Evolutionary conservation across 768 basidiomycete species (phyloP), one percentile per base, ranked within the genome.

Genomic region (Amanita rubescens): DNA sequence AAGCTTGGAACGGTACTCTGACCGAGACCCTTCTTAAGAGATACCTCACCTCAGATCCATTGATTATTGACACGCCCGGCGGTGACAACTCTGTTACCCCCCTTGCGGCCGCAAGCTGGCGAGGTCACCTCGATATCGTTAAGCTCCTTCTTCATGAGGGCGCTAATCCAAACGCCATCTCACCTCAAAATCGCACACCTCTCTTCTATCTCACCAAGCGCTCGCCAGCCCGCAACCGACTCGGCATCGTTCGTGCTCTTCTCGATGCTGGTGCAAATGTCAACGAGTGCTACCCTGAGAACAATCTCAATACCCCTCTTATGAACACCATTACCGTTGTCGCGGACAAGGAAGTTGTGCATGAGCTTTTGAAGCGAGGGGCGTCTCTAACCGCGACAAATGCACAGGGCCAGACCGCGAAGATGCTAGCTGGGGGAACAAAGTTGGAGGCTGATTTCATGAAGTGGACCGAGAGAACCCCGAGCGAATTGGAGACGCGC

Each of bases 41-140:
- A 15, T 59, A 62, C 46, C 58, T 58, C 27, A n/a, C 37, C 20
- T 27, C 44, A 27, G 58, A 58, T 39, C 51, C 49, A 17, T 49
- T 33, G 5, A 51, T 48, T 41, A 45, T 64, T 37, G 53, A 64
- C 50, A 38, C 15, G 15, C 46, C 43, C 3, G 63, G 62, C 7
- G 60, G 61, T 12, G 38, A 53, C 1, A 58, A 55, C 7, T 55
- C 45, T 5, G 22, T 60, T n/a, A 65, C 64, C 19, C 62, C 64
- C 0, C 58, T 65, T 8, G 62, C 62, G 14, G 64, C 58, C 12
- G 64, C 64, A 15, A 57, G 57, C 50, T 49, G 51, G 22, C 34
- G 50, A 35, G 64, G 64, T 11, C 61, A 59, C 51, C 60, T 63
- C 22, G 60, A 60, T 17, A 39, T 59, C 46, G 63, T 65, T 35